Percentiles rank a stretch among this genome's conserved stretches.
Conservation (phyloP, 1,284 basidiomycete genomes). For the Takashimella tepidaria region DNA sequence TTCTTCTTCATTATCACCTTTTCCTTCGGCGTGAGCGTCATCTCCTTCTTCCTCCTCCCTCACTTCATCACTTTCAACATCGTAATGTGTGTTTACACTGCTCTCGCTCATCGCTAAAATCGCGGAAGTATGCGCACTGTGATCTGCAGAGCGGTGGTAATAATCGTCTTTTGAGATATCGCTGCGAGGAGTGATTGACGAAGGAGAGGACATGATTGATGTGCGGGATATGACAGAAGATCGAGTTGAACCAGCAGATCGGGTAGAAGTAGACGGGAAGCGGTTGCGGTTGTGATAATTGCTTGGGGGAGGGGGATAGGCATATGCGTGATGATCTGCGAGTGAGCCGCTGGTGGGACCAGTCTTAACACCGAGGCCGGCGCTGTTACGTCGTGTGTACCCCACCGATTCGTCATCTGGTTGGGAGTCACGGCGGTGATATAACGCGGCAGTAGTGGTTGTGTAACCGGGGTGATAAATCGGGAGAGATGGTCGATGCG, state of each 20-base stretch:
- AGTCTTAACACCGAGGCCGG: no score
- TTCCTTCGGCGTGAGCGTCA: neutral
- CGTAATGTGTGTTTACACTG: no score
- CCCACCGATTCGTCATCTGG: neutral
- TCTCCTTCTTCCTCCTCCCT: neutral
- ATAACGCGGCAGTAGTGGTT: constrained; percentile 13
- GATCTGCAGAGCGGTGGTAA: no score
- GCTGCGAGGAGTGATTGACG: neutral
- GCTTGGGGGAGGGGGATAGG: neutral
- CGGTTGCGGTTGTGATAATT: neutral
- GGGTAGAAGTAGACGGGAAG: neutral
- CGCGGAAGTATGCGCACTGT: no score
- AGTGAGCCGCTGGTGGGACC: neutral
- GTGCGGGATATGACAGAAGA: neutral
- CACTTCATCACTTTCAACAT: no score
- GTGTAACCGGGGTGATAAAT: neutral
- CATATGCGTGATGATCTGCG: neutral
- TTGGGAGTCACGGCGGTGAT: constrained; percentile 10
- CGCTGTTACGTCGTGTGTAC: no score
- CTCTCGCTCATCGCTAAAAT: no score
- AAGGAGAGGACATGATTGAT: neutral
- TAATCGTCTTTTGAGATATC: no score
- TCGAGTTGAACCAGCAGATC: neutral
- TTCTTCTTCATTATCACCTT: neutral
- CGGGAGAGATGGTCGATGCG: neutral